phyloP scores from a whole-genome alignment of 2,329 filamentous ascomycete genomes.

The Coleophoma cylindrospora region DNA sequence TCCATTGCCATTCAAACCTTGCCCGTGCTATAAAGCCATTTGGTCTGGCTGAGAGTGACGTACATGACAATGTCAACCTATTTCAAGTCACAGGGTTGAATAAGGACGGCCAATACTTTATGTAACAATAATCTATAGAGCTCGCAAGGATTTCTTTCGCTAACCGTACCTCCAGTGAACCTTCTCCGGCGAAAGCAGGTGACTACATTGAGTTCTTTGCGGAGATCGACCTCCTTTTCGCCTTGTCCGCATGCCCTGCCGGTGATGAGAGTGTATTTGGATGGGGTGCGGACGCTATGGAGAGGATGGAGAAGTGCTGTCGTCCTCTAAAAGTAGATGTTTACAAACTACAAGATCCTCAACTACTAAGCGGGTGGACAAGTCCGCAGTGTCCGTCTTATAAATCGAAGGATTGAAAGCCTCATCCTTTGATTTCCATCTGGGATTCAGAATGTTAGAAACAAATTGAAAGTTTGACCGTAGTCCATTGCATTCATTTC shows the following conservation, averaged over 20 bases:
- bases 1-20: slow-evolving; percentile 44
- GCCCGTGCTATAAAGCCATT: slow-evolving; percentile 63
- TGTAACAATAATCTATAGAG: too few species aligned
- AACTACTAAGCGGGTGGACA: background rate
- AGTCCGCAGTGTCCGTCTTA: background rate
- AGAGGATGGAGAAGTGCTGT: background rate
- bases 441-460: too few species aligned
- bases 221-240: background rate
- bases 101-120: slow-evolving; percentile 35
- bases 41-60: slow-evolving; percentile 64
- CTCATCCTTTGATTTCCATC: too few species aligned
- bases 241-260: background rate
- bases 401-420: too few species aligned
- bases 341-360: background rate
- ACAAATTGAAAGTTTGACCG: too few species aligned
- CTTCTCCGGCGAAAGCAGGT: background rate
- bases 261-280: background rate
- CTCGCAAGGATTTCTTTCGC: too few species aligned
- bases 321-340: background rate
- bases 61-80: slow-evolving; percentile 79
- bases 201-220: background rate
- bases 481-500: too few species aligned
- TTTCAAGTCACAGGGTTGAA: slow-evolving; percentile 80
- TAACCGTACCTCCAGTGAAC: background rate
- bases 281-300: background rate